Evolutionary conservation across 805 yeast genomes (phyloP), one percentile per base, ranked within the genome.

Genomic region (Tanozyma kutaoensis): DNA sequence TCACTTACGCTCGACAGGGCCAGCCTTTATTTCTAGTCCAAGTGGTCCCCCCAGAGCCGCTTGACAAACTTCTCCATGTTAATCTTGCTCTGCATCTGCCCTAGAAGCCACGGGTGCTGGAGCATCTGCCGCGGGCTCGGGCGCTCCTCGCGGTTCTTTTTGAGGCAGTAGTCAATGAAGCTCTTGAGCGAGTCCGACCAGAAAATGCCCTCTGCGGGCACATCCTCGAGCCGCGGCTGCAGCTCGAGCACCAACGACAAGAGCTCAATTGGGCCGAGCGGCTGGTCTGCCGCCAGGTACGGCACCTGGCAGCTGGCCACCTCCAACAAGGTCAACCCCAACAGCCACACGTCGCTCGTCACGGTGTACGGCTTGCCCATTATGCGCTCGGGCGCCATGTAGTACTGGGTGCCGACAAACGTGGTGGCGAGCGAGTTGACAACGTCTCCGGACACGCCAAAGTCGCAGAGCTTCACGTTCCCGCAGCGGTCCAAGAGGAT

Each of bases 361-460:
- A 88, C 95, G 8, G 94, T 78, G 46, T 91, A 91, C 1, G 95
- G 91, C 45, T 84, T 88, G 16, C 95, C 96, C 57, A 81, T 81
- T 27, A 91, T 88, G 40, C 98, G 66, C 51, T 91, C 98, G 0
- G 98, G 98, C 0, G 98, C 97, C 98, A 69, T 91, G 51, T 91
- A 91, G 48, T 82, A 88, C 8, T 94, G 86, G 0, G 98, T 91
- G 2, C 98, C 98, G 0, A 95, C 91, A 46, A 86, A 91, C 0
- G 98, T 91, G 1, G 95, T 82, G 1, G 97, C 97, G 25, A 91
- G 59, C 0, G 95, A 84, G 50, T 91, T 79, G 18, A 88, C 95
- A 12, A 91, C 95, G 45, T 84, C 95, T 8, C 98, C 98, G 45
- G 93, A 77, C 15, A 91, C 98, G 13, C 98, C 98, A 57, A 91